A percentile compares a stretch with the other conserved stretches of the same genome.
Evolutionary conservation across 1,284 basidiomycete species (phyloP).

Genomic region (Ustilago cynodontis): DNA sequence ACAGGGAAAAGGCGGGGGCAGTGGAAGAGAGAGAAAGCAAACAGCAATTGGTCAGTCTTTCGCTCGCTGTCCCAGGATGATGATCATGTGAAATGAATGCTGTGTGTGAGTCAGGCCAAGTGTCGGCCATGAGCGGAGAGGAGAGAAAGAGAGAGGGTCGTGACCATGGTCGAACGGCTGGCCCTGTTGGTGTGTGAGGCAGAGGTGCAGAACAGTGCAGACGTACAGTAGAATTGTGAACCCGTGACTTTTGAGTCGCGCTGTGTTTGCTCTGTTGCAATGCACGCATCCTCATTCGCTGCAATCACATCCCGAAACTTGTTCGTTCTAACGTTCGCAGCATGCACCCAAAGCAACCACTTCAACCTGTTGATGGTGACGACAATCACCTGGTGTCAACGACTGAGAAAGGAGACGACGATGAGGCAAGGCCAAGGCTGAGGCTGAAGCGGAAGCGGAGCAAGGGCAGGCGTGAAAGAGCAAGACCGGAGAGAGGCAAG

Average conservation of each 20-base stretch:
- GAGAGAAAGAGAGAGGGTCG: neutral
- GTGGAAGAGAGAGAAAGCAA: neutral
- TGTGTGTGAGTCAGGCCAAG: neutral
- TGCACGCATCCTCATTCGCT: slow-evolving; percentile 5
- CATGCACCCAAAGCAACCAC: neutral
- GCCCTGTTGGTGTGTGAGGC: neutral
- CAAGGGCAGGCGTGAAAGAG: slow-evolving; percentile 7
- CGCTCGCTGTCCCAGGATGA: neutral
- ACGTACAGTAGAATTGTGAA: neutral
- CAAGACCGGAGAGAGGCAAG: too few species aligned
- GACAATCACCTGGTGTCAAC: neutral
- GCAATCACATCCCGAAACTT: neutral
- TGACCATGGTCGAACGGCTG: neutral
- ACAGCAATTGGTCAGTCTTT: slow-evolving; percentile 13
- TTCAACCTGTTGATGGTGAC: neutral
- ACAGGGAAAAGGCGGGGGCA: slow-evolving; percentile 13
- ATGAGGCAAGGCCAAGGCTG: neutral
- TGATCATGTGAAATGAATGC: slow-evolving; percentile 15
- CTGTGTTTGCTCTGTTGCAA: neutral
- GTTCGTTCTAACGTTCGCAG: neutral
- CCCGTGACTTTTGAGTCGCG: neutral
- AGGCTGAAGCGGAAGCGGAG: neutral
- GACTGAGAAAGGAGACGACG: neutral
- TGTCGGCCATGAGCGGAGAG: slow-evolving; percentile 1
- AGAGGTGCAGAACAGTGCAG: neutral